A percentile compares a stretch with the other conserved stretches of the same genome.
Conservation (phyloP, 1,284 basidiomycete species). For the Ustilago crameri region DNA sequence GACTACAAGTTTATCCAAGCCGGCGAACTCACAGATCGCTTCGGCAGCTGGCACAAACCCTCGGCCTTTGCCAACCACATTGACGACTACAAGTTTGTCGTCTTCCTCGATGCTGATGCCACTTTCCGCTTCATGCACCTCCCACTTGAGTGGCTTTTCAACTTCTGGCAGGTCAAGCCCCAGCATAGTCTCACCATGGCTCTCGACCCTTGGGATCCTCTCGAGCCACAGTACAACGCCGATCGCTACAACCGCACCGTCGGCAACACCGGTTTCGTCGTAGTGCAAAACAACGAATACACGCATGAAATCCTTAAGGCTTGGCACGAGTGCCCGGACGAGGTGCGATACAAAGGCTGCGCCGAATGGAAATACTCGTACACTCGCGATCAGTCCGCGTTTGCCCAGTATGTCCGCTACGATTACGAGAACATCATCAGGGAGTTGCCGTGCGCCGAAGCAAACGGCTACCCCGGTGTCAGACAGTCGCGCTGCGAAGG, state of each 20-base stretch:
- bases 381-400: background rate
- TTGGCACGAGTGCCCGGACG: constrained; percentile 3
- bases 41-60: background rate
- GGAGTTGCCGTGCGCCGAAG: constrained; percentile 2
- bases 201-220: background rate
- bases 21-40: background rate
- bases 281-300: constrained; percentile 1
- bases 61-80: constrained; percentile 3
- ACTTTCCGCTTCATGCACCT: constrained; percentile 3
- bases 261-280: constrained; percentile 1
- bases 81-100: constrained; percentile 1
- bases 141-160: constrained; percentile 1
- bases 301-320: constrained; percentile 1
- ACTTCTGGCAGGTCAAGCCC: constrained; percentile 1
- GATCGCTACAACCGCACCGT: constrained; percentile 2
- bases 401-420: background rate
- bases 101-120: constrained; percentile 2
- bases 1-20: constrained; percentile 1
- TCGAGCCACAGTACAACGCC: background rate
- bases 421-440: background rate
- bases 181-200: constrained; percentile 2
- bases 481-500: constrained; percentile 1
- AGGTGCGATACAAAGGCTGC: background rate
- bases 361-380: background rate
- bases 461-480: background rate